Conservation (phyloP, 1,139 yeast species). For the Debaryomycetaceae sp. region DNA sequence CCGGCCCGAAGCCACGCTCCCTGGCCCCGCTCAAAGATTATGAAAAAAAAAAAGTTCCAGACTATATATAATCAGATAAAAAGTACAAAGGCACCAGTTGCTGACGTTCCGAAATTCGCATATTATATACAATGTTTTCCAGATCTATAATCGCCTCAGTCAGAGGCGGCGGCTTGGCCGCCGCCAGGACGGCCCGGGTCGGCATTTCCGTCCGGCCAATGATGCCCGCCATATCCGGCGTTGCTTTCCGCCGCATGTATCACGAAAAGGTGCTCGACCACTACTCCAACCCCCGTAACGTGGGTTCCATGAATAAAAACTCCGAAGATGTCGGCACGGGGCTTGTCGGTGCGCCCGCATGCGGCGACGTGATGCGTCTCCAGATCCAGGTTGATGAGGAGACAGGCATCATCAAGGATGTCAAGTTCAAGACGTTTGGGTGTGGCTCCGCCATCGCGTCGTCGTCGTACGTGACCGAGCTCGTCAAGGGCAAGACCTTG, state of each 20-base stretch:
- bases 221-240: constrained; percentile 9
- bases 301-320: constrained; percentile 83
- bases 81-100: neutral
- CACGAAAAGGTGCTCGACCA: constrained; percentile 87
- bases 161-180: constrained; percentile 12
- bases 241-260: constrained; percentile 32
- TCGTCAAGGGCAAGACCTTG: constrained; percentile 90
- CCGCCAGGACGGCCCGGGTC: constrained; percentile 12
- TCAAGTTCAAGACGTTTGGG: constrained; percentile 96
- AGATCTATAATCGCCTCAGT: constrained; percentile 17
- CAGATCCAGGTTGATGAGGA: constrained; percentile 90
- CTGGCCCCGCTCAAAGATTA: constrained; percentile 5
- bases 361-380: constrained; percentile 98
- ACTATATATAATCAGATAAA: constrained; percentile 3
- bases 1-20: constrained; percentile 5
- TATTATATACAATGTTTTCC: constrained; percentile 17
- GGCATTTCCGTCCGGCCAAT: constrained; percentile 8
- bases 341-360: constrained; percentile 96
- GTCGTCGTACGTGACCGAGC: constrained; percentile 88
- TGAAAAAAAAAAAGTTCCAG: no score
- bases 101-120: neutral
- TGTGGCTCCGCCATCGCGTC: constrained; percentile 98
- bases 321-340: constrained; percentile 90
- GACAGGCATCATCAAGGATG: constrained; percentile 89
- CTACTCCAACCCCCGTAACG: constrained; percentile 94